phyloP scores from a whole-genome alignment of 768 basidiomycete genomes.

The Lactarius deliciosus region DNA sequence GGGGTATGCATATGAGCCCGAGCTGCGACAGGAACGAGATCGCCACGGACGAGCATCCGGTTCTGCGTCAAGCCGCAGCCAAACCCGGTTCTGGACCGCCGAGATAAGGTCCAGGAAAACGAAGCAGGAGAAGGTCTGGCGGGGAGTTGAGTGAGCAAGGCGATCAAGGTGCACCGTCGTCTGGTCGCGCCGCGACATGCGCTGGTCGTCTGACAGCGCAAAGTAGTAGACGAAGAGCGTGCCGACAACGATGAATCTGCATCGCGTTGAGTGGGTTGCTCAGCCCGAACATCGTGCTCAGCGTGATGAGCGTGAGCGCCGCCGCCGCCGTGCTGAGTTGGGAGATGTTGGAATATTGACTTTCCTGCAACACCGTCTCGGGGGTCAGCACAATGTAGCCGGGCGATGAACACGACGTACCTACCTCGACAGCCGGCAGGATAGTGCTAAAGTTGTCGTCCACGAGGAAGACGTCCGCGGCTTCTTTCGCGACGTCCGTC shows the following conservation, averaged over 20 bases:
- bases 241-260: conserved; percentile 96
- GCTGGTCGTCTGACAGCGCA: conserved; percentile 73
- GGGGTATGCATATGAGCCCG: conserved; percentile 74
- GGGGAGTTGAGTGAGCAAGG: no score
- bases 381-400: no score
- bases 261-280: conserved; percentile 95
- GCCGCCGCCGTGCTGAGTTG: conserved; percentile 98
- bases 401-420: no score
- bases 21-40: conserved; percentile 84
- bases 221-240: conserved; percentile 85
- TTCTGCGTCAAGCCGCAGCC: conserved; percentile 82
- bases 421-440: conserved; percentile 63
- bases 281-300: conserved; percentile 86
- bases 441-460: conserved; percentile 98
- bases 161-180: conserved; percentile 67
- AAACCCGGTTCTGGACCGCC: conserved; percentile 90
- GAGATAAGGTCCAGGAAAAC: conserved; percentile 97
- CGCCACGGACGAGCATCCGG: conserved; percentile 86
- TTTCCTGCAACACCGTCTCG: no score
- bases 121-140: conserved; percentile 92
- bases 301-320: conserved; percentile 87
- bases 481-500: conserved; percentile 98
- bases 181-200: conserved; percentile 83
- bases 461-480: conserved; percentile 94
- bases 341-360: no score